Evolutionary conservation across 2,329 filamentous ascomycete species (phyloP).

Genomic region (Grosmannia huntii): DNA sequence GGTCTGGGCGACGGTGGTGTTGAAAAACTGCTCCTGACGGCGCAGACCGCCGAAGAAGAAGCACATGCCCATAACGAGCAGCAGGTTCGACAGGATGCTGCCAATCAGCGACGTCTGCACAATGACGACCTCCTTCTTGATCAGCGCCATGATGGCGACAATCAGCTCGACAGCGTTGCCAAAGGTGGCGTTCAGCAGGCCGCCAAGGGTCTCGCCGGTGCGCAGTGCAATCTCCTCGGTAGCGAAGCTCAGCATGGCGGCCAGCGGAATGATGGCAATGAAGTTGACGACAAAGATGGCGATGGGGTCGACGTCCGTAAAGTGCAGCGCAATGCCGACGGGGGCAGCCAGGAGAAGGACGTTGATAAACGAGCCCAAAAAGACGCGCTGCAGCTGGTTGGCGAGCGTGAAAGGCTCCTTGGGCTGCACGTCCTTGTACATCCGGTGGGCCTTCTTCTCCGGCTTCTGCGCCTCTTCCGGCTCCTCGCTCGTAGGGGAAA

Average conservation of each 20-base stretch:
- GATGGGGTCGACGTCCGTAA: slow-evolving; percentile 39
- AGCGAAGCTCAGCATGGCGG: slow-evolving; percentile 68
- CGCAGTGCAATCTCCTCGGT: slow-evolving; percentile 80
- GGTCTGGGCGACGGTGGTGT: slow-evolving; percentile 82
- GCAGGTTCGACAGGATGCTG: slow-evolving; percentile 79
- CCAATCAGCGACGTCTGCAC: slow-evolving; percentile 89
- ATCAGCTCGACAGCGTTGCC: slow-evolving; percentile 85
- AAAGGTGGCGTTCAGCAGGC: slow-evolving; percentile 81
- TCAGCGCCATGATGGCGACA: slow-evolving; percentile 72
- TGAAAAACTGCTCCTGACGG: slow-evolving; percentile 75
- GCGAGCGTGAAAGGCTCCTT: slow-evolving; percentile 43
- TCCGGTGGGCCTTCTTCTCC: slow-evolving; percentile 24
- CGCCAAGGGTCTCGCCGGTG: slow-evolving; percentile 75
- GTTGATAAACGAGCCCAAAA: slow-evolving; percentile 82
- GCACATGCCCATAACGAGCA: slow-evolving; percentile 82
- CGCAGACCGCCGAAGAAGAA: slow-evolving; percentile 81
- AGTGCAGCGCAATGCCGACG: slow-evolving; percentile 60
- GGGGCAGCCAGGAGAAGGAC: slow-evolving; percentile 67
- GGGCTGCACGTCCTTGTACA: slow-evolving; percentile 34
- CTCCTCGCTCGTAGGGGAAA: neutral
- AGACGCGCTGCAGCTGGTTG: slow-evolving; percentile 59
- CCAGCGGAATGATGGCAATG: slow-evolving; percentile 78
- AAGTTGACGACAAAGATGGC: slow-evolving; percentile 83
- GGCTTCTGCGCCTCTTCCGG: slow-evolving; percentile 18
- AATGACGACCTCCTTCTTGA: slow-evolving; percentile 62